Base-by-base conservation (phyloP, 1,139 yeast species). In the Suhomyces chickasaworum region DNA sequence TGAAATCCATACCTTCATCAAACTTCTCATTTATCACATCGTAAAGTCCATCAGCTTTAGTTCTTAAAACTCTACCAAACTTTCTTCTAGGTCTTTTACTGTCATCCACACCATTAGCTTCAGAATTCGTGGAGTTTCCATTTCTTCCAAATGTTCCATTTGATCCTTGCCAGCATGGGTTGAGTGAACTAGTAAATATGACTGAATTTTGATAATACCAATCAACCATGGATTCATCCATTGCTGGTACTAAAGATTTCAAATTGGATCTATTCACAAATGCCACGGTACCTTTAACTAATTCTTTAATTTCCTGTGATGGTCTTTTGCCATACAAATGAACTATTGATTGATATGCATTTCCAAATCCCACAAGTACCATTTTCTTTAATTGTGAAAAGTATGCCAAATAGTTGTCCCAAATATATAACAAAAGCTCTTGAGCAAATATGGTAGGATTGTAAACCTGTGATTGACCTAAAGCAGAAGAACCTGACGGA, bases 171-270 rank as follows among this genome's bases (percentile, higher is more conserved):
- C 96, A 90, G 55, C 95, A 86, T 3, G 86, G 73, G 61, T 91
- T 95, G 50, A 77, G 77, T 45, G 76, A 71, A 47, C 90, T 79
- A 7, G 97, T 81, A 63, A 91, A 90, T 1, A 93, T 80, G 22
- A 91, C 79, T 1, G 97, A 89, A 56, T 89, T 87, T 53, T 84
- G 84, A 68, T 84, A 90, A 64, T 84, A 93, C 97, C 98, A 91
- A 58, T 90, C 97, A 16, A 88, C 80, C 71, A 88, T 78, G 23
- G 87, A 81, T 64, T 93, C 98, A 64, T 91, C 97, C 66, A 90
- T 84, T 31, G 89, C 78, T 7, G 97, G 93, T 7, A 87, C 87
- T 46, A 91, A 77, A 0, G 96, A 83, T 57, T 87, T 83, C 57
- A 91, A 69, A 16, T 77, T 75, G 1, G 84, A 76, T 45, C 84